Evolutionary conservation across 306 rosid species (phyloP).

Genomic region (Delonix regia): DNA sequence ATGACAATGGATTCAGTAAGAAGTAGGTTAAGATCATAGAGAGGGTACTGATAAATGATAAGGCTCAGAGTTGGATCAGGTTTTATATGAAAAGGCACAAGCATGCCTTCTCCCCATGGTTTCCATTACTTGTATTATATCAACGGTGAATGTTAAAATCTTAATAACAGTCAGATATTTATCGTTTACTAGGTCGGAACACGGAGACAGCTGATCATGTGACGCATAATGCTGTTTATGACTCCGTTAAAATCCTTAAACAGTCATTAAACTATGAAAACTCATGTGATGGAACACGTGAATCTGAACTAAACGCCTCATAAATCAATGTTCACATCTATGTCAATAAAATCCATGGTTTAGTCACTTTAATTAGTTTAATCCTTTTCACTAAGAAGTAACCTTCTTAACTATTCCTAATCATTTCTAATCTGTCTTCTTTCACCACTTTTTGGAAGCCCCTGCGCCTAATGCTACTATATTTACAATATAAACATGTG

Average conservation of each 20-base stretch:
- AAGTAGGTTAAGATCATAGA: conserved; percentile 22
- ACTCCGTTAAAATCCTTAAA: conserved; percentile 33
- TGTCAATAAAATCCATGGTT: conserved; percentile 29
- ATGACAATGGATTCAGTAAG: conserved; percentile 33
- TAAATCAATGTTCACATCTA: conserved; percentile 32
- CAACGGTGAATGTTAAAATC: not conserved
- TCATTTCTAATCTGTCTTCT: conserved; percentile 40
- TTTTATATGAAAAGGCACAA: conserved; percentile 41
- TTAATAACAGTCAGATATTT: not conserved
- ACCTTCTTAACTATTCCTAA: conserved; percentile 24
- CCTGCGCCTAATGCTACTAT: conserved; percentile 11
- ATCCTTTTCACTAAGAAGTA: not conserved
- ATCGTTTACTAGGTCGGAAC: conserved; percentile 35
- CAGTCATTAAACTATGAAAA: conserved; percentile 21
- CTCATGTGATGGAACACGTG: conserved; percentile 54
- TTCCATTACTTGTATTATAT: conserved; percentile 31
- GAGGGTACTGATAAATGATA: conserved; percentile 8
- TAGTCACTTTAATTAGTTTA: not conserved
- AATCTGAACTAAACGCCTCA: conserved; percentile 37
- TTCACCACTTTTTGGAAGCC: conserved; percentile 26
- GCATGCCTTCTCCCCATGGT: conserved; percentile 64
- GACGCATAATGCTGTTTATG: conserved; percentile 38
- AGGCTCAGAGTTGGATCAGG: conserved; percentile 45
- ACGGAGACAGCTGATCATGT: conserved; percentile 52
- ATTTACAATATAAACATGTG: conserved; percentile 32